A percentile compares a stretch with the other conserved stretches of the same genome.
These are phyloP conservation scores for Candida silvicultrix DNA, from an alignment of 805 yeast species.

Conservation along the genomic window DNA sequence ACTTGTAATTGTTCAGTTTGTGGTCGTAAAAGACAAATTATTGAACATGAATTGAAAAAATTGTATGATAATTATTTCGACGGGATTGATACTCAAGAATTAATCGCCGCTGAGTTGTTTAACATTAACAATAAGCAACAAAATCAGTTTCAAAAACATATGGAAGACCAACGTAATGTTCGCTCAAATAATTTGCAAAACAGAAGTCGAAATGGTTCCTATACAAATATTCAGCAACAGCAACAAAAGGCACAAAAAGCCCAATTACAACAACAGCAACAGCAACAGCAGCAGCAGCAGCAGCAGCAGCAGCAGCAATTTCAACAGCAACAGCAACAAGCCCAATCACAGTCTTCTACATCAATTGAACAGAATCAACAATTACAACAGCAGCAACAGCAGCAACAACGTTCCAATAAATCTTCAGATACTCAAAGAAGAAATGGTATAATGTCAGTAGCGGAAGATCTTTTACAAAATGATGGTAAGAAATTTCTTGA, in stretches of 20 bases:
- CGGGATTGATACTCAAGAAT: slow-evolving; percentile 13
- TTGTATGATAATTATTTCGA: slow-evolving; percentile 66
- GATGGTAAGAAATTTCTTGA: slow-evolving; percentile 75
- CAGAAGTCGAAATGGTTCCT: not conserved
- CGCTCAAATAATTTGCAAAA: not conserved
- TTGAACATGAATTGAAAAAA: slow-evolving; percentile 71
- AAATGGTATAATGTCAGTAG: slow-evolving; percentile 51
- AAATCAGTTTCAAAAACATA: not conserved
- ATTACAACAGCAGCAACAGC: slow-evolving; percentile 1
- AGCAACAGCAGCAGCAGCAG: not conserved
- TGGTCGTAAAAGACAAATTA: slow-evolving; percentile 63
- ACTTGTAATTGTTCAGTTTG: slow-evolving; percentile 72
- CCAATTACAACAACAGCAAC: not conserved
- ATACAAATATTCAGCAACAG: not conserved
- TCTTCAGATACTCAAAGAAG: slow-evolving; percentile 7
- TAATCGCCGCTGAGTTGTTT: slow-evolving; percentile 1
- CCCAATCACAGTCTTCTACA: not conserved
- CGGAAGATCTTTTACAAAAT: slow-evolving; percentile 72
- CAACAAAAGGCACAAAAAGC: slow-evolving; percentile 1
- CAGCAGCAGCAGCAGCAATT: not conserved
- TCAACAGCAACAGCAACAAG: not conserved
- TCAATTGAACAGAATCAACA: not conserved
- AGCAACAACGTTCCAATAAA: slow-evolving; percentile 3
- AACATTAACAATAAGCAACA: not conserved
- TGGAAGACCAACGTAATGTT: not conserved